Conservation (phyloP, 805 yeast genomes). For the Candida palmyrensis region DNA sequence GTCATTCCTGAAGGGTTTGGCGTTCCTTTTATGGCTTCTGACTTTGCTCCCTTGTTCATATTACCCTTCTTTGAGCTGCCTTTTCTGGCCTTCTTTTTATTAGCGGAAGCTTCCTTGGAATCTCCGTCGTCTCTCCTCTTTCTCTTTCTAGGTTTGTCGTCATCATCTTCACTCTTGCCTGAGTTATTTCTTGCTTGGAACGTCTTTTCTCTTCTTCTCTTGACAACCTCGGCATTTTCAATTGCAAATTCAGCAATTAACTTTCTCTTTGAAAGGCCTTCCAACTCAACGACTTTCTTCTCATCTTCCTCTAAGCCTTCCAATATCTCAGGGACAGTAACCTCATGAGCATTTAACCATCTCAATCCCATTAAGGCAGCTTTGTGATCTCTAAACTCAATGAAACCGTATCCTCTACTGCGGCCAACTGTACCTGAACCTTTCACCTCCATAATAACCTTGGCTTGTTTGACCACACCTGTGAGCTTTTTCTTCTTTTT, state of each 20-base stretch:
- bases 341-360: constrained; percentile 94
- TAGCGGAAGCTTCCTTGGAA: constrained; percentile 17
- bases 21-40: constrained; percentile 11
- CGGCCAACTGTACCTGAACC: constrained; percentile 85
- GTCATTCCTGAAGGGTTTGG: constrained; percentile 32
- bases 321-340: constrained; percentile 60
- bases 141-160: constrained; percentile 10
- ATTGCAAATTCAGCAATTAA: constrained; percentile 93
- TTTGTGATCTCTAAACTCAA: constrained; percentile 89
- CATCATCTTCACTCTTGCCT: constrained; percentile 11
- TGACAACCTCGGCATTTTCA: constrained; percentile 90
- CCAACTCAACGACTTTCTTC: constrained; percentile 47
- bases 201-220: constrained; percentile 76
- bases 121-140: constrained; percentile 11
- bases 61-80: constrained; percentile 37
- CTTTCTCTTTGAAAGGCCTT: constrained; percentile 59
- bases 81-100: constrained; percentile 19
- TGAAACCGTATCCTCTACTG: constrained; percentile 93
- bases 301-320: constrained; percentile 73
- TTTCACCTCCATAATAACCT: constrained; percentile 87
- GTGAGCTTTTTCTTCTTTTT: constrained; percentile 58
- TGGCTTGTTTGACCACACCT: constrained; percentile 92
- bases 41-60: constrained; percentile 34
- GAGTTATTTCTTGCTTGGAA: constrained; percentile 31
- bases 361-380: constrained; percentile 92